Conservation (phyloP, 2,329 filamentous ascomycete genomes). For the Cladosporium phlei region DNA sequence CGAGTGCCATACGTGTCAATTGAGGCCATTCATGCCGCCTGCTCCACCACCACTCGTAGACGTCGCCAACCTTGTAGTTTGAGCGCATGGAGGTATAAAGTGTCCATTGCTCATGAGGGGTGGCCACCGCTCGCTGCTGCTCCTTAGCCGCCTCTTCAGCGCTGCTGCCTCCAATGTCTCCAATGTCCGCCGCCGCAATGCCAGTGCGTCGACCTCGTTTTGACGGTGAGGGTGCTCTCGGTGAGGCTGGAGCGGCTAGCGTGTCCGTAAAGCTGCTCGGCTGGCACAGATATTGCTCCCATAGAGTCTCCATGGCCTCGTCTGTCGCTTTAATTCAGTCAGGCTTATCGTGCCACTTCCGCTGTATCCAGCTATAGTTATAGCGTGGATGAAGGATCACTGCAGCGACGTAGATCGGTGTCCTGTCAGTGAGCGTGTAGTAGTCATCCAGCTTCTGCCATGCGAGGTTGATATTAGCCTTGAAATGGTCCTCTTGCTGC, state of each 20-base stretch:
- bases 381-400: conserved; percentile 5
- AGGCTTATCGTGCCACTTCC: background rate
- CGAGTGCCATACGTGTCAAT: background rate
- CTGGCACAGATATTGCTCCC: background rate
- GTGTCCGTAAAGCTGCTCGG: background rate
- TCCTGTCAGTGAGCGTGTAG: background rate
- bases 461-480: conserved; percentile 1
- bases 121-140: background rate
- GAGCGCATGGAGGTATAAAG: background rate
- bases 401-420: background rate
- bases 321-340: background rate
- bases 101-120: background rate
- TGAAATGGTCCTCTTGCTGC: conserved; percentile 1
- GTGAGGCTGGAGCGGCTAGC: too few species aligned
- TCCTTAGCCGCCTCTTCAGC: background rate
- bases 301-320: background rate
- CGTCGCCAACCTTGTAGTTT: background rate
- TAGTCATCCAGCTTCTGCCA: conserved; percentile 12
- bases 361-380: background rate
- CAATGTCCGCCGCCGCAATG: background rate
- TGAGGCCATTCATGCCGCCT: background rate
- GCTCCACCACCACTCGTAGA: background rate
- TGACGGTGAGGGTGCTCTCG: background rate
- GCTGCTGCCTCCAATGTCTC: too few species aligned
- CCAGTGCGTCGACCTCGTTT: background rate